phyloP scores from a whole-genome alignment of 2,329 filamentous ascomycete genomes.

The Fusarium mangiferae region DNA sequence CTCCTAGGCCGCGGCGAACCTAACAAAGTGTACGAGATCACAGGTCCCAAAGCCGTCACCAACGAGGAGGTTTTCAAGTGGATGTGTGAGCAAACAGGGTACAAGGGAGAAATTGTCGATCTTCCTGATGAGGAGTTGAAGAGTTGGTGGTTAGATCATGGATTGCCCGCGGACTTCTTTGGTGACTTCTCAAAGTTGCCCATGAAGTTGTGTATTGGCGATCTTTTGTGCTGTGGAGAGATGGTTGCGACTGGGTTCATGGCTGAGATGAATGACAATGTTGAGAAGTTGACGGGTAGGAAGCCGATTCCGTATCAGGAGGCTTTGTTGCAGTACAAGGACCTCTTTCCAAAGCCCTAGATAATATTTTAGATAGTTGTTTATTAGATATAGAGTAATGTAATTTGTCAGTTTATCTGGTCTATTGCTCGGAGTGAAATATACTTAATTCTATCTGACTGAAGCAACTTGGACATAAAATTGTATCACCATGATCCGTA shows the following conservation, averaged over 20 bases:
- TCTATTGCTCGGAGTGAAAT: not conserved
- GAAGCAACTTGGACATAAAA: not conserved
- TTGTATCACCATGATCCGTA: not conserved
- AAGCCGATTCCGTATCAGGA: slow-evolving; percentile 34
- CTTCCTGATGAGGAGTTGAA: slow-evolving; percentile 39
- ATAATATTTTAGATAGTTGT: not conserved
- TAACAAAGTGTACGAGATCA: slow-evolving; percentile 40
- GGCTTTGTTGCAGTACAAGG: slow-evolving; percentile 36
- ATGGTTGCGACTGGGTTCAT: slow-evolving; percentile 37
- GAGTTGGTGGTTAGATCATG: slow-evolving; percentile 37
- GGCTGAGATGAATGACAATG: slow-evolving; percentile 33
- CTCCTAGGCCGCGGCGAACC: slow-evolving; percentile 34
- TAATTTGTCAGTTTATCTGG: not conserved
- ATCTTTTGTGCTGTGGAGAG: slow-evolving; percentile 40
- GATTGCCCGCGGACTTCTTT: slow-evolving; percentile 34
- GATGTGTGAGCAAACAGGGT: slow-evolving; percentile 36
- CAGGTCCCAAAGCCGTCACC: slow-evolving; percentile 32
- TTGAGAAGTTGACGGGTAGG: slow-evolving; percentile 38
- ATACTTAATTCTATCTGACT: not conserved
- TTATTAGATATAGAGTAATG: not conserved
- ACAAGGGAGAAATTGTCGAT: slow-evolving; percentile 34
- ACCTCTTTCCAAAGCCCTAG: slow-evolving; percentile 26
- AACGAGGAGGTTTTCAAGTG: slow-evolving; percentile 38
- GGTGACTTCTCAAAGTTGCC: slow-evolving; percentile 40
- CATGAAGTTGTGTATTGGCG: slow-evolving; percentile 41